Evolutionary conservation across 345 rosid genomes (phyloP), one percentile per base, ranked within the genome.

Genomic region (Leavenworthia alabamica): DNA sequence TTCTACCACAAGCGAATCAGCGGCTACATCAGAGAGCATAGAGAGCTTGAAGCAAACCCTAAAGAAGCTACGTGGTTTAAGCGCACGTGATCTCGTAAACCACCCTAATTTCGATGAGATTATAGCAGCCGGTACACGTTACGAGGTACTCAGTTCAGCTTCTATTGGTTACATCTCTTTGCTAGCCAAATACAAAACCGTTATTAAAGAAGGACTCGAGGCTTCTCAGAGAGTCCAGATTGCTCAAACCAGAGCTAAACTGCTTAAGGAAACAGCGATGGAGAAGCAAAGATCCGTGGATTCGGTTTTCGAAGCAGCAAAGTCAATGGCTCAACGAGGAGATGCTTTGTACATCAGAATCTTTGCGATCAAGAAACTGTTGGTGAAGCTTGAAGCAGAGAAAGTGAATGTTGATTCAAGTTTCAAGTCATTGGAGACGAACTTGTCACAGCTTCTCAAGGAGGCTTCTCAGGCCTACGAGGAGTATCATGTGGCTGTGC

Each of bases 111-210:
- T 70, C 46, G 69, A 70, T 8, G 70, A 56, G 60, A 70, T 70
- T 5, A 56, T 70, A 16, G 75, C 12, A 48, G 70, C 75, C 24
- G 75, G 64, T 47, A 48, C 70, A 32, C 68, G 75, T 56, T 62
- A 62, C 20, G 71, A 71, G 58, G 66, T 49, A 64, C 68, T 71
- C 46, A 64, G 68, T 56, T 71, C 75, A 56, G 66, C 60, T 64
- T 71, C 75, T 47, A 26, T 71, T 37, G 70, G 70, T 57, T 71
- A 70, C 75, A 70, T 70, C 64, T 70, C 75, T 56, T 63, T 63
- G 70, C 60, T 70, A 63, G 75, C 75, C 59, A 71, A 64, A 56
- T 71, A 71, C 70, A 71, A 64, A 64, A 71, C 75, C 53, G 70
- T 71, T 51, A 64, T 71, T 57, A 62, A 70, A 56, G 75, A 71